These are phyloP conservation scores for Pachysolen tannophilus DNA, from an alignment of 805 yeast genomes.

Conservation along the genomic window DNA sequence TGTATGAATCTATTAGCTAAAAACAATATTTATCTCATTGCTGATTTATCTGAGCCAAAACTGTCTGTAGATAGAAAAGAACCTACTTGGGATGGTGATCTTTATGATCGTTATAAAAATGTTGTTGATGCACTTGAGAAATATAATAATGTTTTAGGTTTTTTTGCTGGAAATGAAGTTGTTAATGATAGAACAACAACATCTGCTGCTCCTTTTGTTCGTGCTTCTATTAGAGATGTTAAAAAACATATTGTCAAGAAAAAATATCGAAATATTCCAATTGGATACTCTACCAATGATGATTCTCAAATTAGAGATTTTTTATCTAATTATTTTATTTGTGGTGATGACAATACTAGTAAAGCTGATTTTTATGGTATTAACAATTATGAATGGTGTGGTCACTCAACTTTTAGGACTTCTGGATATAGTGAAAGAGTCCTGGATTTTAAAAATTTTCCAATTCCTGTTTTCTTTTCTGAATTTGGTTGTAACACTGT, in stretches of 20 bases:
- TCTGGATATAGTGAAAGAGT: slow-evolving; percentile 71
- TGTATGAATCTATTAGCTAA: slow-evolving; percentile 29
- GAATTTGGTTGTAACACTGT: slow-evolving; percentile 74
- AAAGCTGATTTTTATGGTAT: slow-evolving; percentile 74
- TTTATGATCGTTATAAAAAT: slow-evolving; percentile 33
- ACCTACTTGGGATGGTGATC: slow-evolving; percentile 27
- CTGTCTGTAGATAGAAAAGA: slow-evolving; percentile 23
- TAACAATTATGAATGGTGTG: slow-evolving; percentile 82
- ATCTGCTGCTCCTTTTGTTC: slow-evolving; percentile 37
- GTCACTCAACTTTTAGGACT: slow-evolving; percentile 71
- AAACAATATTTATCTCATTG: slow-evolving; percentile 38
- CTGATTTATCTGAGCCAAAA: slow-evolving; percentile 35
- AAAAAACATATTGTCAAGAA: slow-evolving; percentile 30
- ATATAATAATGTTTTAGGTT: slow-evolving; percentile 29
- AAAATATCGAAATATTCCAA: slow-evolving; percentile 30
- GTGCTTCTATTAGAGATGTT: slow-evolving; percentile 38
- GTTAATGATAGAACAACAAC: slow-evolving; percentile 29
- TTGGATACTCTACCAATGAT: slow-evolving; percentile 40
- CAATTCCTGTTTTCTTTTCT: slow-evolving; percentile 65
- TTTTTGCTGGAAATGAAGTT: slow-evolving; percentile 35
- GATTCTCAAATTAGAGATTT: slow-evolving; percentile 33
- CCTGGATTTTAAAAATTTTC: slow-evolving; percentile 50
- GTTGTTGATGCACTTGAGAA: slow-evolving; percentile 34
- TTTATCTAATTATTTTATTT: slow-evolving; percentile 36
- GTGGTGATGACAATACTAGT: slow-evolving; percentile 30